Conservation (phyloP, 139 green algal genomes). For the Parachlorella kessleri region DNA sequence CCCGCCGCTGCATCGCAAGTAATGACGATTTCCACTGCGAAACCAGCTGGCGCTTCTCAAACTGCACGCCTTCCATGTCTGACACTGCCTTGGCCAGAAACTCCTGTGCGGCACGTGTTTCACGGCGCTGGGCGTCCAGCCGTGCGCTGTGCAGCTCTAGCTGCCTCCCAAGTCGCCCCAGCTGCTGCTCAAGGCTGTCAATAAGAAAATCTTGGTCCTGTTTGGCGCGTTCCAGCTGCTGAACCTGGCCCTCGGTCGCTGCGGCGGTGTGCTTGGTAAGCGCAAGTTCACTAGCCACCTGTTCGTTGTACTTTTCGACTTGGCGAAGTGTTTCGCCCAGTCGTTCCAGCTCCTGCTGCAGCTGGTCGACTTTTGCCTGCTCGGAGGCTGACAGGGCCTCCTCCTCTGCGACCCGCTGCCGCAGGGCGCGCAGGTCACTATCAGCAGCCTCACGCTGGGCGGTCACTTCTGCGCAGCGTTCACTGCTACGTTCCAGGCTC, state of each 20-base stretch:
- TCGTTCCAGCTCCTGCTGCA: slow-evolving; percentile 81
- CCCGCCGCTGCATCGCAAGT: slow-evolving; percentile 71
- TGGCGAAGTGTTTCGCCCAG: slow-evolving; percentile 67
- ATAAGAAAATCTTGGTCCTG: slow-evolving; percentile 84
- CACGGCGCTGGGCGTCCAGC: slow-evolving; percentile 70
- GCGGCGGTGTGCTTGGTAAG: slow-evolving; percentile 82
- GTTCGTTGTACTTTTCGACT: slow-evolving; percentile 62
- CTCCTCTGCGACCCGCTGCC: slow-evolving; percentile 27
- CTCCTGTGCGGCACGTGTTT: slow-evolving; percentile 76
- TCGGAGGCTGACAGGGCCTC: slow-evolving; percentile 45
- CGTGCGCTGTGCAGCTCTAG: slow-evolving; percentile 64
- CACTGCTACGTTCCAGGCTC: slow-evolving; percentile 73
- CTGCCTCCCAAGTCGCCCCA: slow-evolving; percentile 53
- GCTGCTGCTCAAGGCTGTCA: slow-evolving; percentile 62
- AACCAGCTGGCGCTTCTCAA: slow-evolving; percentile 91
- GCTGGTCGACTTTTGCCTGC: slow-evolving; percentile 56
- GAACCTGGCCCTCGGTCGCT: slow-evolving; percentile 75
- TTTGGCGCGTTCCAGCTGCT: slow-evolving; percentile 83
- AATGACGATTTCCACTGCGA: slow-evolving; percentile 83
- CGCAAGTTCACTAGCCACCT: slow-evolving; percentile 79
- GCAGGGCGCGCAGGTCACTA: slow-evolving; percentile 53
- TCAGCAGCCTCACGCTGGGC: slow-evolving; percentile 46
- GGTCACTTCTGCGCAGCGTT: slow-evolving; percentile 45
- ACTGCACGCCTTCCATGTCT: slow-evolving; percentile 89
- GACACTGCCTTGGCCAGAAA: slow-evolving; percentile 58